Evolutionary conservation across 805 yeast species (phyloP), one percentile per base, ranked within the genome.

Genomic region (Starmera amethionina): DNA sequence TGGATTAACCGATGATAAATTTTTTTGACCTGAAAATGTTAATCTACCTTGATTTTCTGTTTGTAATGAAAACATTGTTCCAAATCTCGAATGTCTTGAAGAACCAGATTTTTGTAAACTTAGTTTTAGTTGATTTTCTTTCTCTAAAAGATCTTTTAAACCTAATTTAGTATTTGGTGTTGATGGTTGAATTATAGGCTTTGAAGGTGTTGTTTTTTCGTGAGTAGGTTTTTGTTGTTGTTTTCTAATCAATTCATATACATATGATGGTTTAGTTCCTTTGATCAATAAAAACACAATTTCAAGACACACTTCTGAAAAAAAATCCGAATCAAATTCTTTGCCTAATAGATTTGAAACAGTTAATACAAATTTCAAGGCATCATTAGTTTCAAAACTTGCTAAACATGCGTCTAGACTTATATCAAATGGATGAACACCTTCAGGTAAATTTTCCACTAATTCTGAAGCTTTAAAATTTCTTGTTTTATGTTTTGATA

Each of bases 81-180:
- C 98, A 64, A 90, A 90, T 39, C 95, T 70, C 3, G 93, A 89
- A 55, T 90, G 98, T 36, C 98, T 71, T 1, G 86, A 70, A 1
- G 84, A 72, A 2, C 78, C 65, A 39, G 67, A 61, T 56, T 70
- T 72, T 27, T 67, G 64, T 37, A 77, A 68, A 30, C 58, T 54
- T 33, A 62, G 65, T 42, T 73, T 75, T 44, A 80, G 55, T 29
- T 68, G 67, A 16, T 70, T 66, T 52, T 90, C 97, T 40, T 70
- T 70, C 2, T 65, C 63, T n/a, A 87, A 63, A 8, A 85, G 55
- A 16, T 69, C 73, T 7, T 48, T 42, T 9, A 51, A 49, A 8
- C 39, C 47, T 12, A 37, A 22, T n/a, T 22, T 32, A 12, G 35
- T 13, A 8, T 32, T 22, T n/a, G 36, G 16, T 16, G 28, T 30